Evolutionary conservation across 2,329 filamentous ascomycete species (phyloP), one percentile per base, ranked within the genome.

Genomic region (Alternaria sp.): DNA sequence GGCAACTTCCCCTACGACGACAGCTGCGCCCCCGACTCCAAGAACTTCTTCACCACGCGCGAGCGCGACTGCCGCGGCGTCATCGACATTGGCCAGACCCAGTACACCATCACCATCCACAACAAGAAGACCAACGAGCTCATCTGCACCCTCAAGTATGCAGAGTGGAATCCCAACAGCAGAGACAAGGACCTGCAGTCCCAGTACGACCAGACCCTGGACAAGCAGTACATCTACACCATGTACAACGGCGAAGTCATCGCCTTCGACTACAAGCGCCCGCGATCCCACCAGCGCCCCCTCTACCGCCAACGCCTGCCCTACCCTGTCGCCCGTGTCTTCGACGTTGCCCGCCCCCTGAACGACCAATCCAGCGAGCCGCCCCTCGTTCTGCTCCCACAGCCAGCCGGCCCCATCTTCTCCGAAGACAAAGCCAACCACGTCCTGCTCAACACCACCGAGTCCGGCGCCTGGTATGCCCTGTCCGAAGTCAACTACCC

Each of bases 81-180:
- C 46, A 92, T 93, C 30, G 96, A 91, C 32, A 85, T 97, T 2
- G 93, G 93, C 26, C 88, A 93, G 55, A 93, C 93, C 43, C 93
- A 97, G 78, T 99, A 99, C 80, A 95, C 88, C 6, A 90, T 99
- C 64, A 89, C 87, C 59, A 96, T 99, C 47, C 91, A 93, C 68
- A 90, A 92, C 64, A 87, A 86, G 47, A 87, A 91, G 69, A 90
- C 88, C 4, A 90, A 91, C 2, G 88, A 90, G 62, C 88, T 89
- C 8, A 91, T 99, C 66, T 97, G 93, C 74, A 97, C 93, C 0
- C 88, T 99, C 70, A 94, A 89, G 69, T 99, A 96, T 76, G 91
- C 93, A 11, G 96, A 99, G 79, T 99, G 96, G 96, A 90, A 89
- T 0, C 92, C 94, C 13, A 99, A 99, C 79, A 96, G 91, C 62